Evolutionary conservation across 495 filamentous ascomycete species (phyloP).

Genomic region (Xylaria longipes): DNA sequence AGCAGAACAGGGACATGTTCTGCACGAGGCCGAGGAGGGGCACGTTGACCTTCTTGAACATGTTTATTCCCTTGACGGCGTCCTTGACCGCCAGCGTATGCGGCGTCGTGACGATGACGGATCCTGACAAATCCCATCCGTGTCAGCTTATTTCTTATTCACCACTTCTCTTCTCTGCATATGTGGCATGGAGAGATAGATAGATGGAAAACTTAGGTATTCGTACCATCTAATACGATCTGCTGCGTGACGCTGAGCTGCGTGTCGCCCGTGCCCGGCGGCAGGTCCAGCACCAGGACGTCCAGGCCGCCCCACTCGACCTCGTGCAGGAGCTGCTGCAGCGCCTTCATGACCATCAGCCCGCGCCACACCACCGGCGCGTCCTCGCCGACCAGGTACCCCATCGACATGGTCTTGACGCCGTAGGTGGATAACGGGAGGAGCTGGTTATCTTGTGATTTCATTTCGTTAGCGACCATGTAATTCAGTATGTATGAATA

Average conservation of each 20-base stretch:
- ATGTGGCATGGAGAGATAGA: not conserved
- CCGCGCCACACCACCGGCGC: conserved; percentile 94
- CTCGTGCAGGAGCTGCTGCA: conserved; percentile 93
- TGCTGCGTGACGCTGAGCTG: conserved; percentile 95
- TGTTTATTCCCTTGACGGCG: conserved; percentile 85
- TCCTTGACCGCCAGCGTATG: conserved; percentile 90
- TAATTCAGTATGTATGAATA: not conserved
- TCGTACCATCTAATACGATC: conserved; percentile 74
- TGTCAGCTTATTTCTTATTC: not conserved
- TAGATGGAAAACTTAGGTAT: not conserved
- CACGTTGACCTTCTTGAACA: conserved; percentile 87
- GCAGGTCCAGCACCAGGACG: conserved; percentile 87
- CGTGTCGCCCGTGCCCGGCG: conserved; percentile 92
- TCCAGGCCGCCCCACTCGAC: conserved; percentile 89
- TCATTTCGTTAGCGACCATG: not conserved
- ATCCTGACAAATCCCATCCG: conserved; percentile 52
- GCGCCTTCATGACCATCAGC: conserved; percentile 95
- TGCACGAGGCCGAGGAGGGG: conserved; percentile 85
- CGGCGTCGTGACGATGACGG: conserved; percentile 91
- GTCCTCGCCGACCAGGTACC: conserved; percentile 81
- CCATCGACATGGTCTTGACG: conserved; percentile 97
- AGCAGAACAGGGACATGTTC: conserved; percentile 91
- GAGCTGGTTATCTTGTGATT: conserved; percentile 71
- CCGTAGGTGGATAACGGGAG: conserved; percentile 94
- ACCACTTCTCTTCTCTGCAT: not conserved